Percentiles rank a stretch among this genome's conserved stretches.
These are phyloP conservation scores for Trichoderma gamsii DNA, from an alignment of 495 filamentous ascomycete genomes.

Conservation along the genomic window DNA sequence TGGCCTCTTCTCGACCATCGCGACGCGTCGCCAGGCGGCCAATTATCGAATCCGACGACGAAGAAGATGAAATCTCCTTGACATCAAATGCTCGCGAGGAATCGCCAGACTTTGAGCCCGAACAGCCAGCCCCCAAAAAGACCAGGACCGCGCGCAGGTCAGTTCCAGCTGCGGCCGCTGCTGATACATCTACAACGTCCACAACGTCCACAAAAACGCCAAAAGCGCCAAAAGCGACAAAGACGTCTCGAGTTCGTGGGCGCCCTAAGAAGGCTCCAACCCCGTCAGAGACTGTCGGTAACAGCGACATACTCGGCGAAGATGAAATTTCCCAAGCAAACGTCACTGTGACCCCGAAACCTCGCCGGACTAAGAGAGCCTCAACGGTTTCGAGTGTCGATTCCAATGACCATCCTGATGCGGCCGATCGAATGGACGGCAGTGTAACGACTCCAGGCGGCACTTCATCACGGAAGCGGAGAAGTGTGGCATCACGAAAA, in stretches of 20 bases:
- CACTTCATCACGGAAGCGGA: background rate
- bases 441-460: background rate
- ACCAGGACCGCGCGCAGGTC: constrained; percentile 34
- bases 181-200: constrained; percentile 38
- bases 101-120: constrained; percentile 58
- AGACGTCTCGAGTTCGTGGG: constrained; percentile 21
- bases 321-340: constrained; percentile 4
- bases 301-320: background rate
- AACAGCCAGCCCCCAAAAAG: background rate
- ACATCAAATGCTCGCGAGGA: constrained; percentile 60
- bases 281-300: background rate
- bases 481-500: constrained; percentile 38
- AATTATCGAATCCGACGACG: constrained; percentile 70
- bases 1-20: constrained; percentile 49
- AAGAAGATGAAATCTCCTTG: constrained; percentile 57
- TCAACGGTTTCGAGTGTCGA: constrained; percentile 41
- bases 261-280: constrained; percentile 27
- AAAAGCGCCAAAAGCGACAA: background rate
- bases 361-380: constrained; percentile 22
- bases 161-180: constrained; percentile 37
- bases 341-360: background rate
- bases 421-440: constrained; percentile 34
- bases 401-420: constrained; percentile 53
- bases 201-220: constrained; percentile 26
- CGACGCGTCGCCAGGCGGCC: constrained; percentile 64